A percentile compares a stretch with the other conserved stretches of the same genome.
Evolutionary conservation across 1,284 basidiomycete species (phyloP).

Genomic region (Crucibulum cyathiforme): DNA sequence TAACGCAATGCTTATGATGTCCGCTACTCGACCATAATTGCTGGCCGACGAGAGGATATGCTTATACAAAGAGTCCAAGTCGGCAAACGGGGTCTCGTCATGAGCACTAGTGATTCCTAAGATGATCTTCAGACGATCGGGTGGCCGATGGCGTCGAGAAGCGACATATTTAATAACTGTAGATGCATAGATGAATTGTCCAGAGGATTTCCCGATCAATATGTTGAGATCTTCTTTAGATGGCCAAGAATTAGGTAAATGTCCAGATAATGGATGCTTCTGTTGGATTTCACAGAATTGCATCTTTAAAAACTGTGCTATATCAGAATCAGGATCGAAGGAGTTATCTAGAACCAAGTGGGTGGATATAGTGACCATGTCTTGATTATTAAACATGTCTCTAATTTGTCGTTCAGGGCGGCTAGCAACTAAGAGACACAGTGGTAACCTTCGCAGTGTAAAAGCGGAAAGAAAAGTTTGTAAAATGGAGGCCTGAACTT

Average conservation of each 20-base stretch:
- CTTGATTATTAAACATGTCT: neutral
- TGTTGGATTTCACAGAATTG: slow-evolving; percentile 3
- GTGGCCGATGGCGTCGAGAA: slow-evolving; percentile 7
- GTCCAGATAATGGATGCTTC: neutral
- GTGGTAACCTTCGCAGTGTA: neutral
- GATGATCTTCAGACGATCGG: slow-evolving; percentile 9
- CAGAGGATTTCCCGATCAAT: slow-evolving; percentile 1
- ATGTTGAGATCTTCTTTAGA: neutral
- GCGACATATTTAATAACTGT: slow-evolving; percentile 5
- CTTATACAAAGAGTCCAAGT: slow-evolving; percentile 12
- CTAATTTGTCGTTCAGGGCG: neutral
- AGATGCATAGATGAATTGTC: slow-evolving; percentile 5
- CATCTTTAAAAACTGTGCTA: slow-evolving; percentile 1
- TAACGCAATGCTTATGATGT: slow-evolving; percentile 6
- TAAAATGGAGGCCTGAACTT: neutral
- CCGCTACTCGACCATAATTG: slow-evolving; percentile 1
- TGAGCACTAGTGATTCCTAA: slow-evolving; percentile 4
- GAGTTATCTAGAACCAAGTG: neutral
- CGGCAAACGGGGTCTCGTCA: slow-evolving; percentile 7
- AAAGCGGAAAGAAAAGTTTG: slow-evolving; percentile 1
- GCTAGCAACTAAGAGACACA: neutral
- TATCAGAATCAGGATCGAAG: neutral
- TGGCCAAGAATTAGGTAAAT: slow-evolving; percentile 2
- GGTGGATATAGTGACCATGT: neutral
- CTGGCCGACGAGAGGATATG: slow-evolving; percentile 10